Conservation (phyloP, 257 asterid species). For the Ophiorrhiza pumila region DNA sequence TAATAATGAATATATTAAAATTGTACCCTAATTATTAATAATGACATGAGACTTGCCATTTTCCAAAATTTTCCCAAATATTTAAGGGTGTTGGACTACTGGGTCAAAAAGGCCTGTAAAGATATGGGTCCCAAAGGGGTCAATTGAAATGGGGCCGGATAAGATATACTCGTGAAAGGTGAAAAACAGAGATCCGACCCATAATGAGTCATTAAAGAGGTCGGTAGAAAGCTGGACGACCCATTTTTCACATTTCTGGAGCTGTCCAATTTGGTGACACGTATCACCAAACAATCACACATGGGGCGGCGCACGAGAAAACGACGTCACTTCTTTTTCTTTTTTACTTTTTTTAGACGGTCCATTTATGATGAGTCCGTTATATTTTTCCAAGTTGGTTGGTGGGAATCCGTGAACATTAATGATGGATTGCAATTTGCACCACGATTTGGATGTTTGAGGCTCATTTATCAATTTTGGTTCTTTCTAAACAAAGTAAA, state of each 20-base stretch:
- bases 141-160: background rate
- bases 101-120: background rate
- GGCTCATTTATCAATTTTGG: too few relatives aligned
- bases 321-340: slow-evolving; percentile 25
- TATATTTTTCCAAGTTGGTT: background rate
- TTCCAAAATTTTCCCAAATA: too few relatives aligned
- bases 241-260: background rate
- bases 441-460: too few relatives aligned
- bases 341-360: too few relatives aligned
- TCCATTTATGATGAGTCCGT: too few relatives aligned
- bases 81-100: too few relatives aligned
- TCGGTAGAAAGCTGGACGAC: background rate
- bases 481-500: too few relatives aligned
- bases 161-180: background rate
- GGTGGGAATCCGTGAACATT: too few relatives aligned
- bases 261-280: slow-evolving; percentile 16
- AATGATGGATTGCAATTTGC: too few relatives aligned
- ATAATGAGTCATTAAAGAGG: background rate
- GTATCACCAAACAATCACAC: slow-evolving; percentile 30
- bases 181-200: background rate
- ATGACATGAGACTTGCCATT: too few relatives aligned
- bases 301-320: slow-evolving; percentile 54
- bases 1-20: too few relatives aligned
- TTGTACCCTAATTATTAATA: too few relatives aligned
- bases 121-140: background rate